Evolutionary conservation across 495 filamentous ascomycete genomes (phyloP), one percentile per base, ranked within the genome.

Genomic region (Aspergillus campestris): DNA sequence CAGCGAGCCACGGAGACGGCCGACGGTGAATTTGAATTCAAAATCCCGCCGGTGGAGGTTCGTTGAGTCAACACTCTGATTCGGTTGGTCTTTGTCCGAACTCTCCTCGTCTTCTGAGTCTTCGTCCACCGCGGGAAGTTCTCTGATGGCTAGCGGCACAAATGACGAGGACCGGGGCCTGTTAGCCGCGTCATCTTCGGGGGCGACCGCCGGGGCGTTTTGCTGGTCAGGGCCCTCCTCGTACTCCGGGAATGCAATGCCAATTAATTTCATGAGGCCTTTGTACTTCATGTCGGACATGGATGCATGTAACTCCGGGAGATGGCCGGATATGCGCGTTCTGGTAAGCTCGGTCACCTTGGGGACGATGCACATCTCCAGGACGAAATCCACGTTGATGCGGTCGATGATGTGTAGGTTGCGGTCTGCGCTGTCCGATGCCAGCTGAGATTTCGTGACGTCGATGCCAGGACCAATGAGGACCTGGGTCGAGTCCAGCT

Each of bases 221-320:
- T 56, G 48, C 33, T 49, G 46, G n/a, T 56, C 40, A 2, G 45
- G 56, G 33, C 76, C 73, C 8, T 71, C 77, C 32, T 80, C 80
- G 44, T 95, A 82, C 36, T 86, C 87, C 6, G 92, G 92, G 49
- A 97, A 87, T 3, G 92, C 90, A 43, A 96, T 87, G 52, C 96
- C 91, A 48, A 98, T 89, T 40, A 98, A 70, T 53, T 83, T 91
- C 94, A 98, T 97, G 41, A 97, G 58, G 6, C 79, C 87, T 65
- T 95, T 97, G 62, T 98, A 98, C 61, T 97, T 98, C 34, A 81
- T 82, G 55, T 98, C 92, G 1, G 89, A 95, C 32, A 89, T 82
- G 0, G 82, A 89, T 28, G 87, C 92, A 65, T 94, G 92, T 8
- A 98, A 74, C 11, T 96, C 83, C 3, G 92, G 91, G 28, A 98